Evolutionary conservation across 2,329 filamentous ascomycete species (phyloP), one percentile per base, ranked within the genome.

Genomic region (Talaromyces pinophilus): DNA sequence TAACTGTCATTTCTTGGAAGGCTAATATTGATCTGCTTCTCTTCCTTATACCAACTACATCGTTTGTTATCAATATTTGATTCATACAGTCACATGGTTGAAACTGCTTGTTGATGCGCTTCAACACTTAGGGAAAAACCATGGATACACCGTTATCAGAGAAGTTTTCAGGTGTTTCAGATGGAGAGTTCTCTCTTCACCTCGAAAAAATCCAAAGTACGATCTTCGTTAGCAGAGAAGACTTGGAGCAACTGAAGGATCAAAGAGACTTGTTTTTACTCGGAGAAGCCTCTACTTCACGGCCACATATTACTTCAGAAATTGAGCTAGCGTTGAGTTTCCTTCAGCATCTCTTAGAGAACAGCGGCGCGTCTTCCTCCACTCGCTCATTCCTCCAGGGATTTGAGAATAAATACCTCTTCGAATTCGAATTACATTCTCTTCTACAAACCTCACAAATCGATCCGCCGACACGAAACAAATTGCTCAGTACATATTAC

Each of bases 131-230:
- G 38, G 48, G 11, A 19, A n/a, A n/a, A 25, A n/a, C 22, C 38
- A 59, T 59, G 57, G 57, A 59, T 28, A 59, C 38, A 17, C 57
- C 57, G 7, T 59, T 38, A 19, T 59, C 57, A n/a, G 57, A 59
- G 19, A 42, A 19, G 17, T 44, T 28, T 11, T 15, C 22, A 30
- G 28, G 11, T 44, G 13, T 11, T 30, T 10, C 13, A 1, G 57
- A 59, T 6, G 57, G n/a, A 17, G 22, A 59, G 6, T 44, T 59
- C 38, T 25, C 22, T 59, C 38, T 59, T 17, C 19, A 4, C 8
- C 35, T 59, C 40, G 38, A 44, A 5, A 5, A 44, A 10, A 13
- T 46, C n/a, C 57, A 44, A 19, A 28, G 38, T n/a, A 59, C 19
- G 3, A 33, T 44, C 22, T 44, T 30, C 17, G 57, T 59, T 30